phyloP scores from a whole-genome alignment of 306 rosid genomes.

The Dryas drummondii region DNA sequence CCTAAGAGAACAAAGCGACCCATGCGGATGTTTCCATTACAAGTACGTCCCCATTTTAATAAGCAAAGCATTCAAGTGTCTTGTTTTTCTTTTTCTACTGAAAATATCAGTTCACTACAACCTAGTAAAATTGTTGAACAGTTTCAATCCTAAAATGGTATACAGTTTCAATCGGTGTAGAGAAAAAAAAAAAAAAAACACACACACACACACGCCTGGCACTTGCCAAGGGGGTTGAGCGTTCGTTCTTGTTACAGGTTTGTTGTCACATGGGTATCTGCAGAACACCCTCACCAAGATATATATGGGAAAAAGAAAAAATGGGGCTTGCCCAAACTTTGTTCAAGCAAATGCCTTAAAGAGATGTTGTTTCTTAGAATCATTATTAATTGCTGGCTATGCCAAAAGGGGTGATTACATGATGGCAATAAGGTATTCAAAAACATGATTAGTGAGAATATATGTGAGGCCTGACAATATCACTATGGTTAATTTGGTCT shows the following conservation, averaged over 20 bases:
- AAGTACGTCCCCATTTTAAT: too few relatives aligned
- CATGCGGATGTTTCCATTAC: too few relatives aligned
- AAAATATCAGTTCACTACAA: too few relatives aligned
- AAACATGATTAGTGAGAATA: slow-evolving; percentile 31
- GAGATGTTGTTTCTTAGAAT: slow-evolving; percentile 60
- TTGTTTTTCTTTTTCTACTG: too few relatives aligned
- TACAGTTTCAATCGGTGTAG: too few relatives aligned
- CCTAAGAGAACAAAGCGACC: too few relatives aligned
- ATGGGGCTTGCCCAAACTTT: slow-evolving; percentile 25
- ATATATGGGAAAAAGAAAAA: slow-evolving; percentile 39
- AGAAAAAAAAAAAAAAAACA: too few relatives aligned
- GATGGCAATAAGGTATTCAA: slow-evolving; percentile 30
- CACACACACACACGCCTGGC: too few relatives aligned
- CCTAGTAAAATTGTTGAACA: too few relatives aligned
- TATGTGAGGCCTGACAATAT: slow-evolving; percentile 38
- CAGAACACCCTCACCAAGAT: slow-evolving; percentile 39
- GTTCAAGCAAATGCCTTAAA: slow-evolving; percentile 48
- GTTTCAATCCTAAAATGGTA: too few relatives aligned
- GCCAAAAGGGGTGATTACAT: slow-evolving; percentile 36
- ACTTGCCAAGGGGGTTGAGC: too few relatives aligned
- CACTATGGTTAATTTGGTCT: slow-evolving; percentile 44
- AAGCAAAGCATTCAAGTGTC: too few relatives aligned
- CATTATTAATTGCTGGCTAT: slow-evolving; percentile 44
- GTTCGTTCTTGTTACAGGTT: slow-evolving; percentile 32
- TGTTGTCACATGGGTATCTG: slow-evolving; percentile 38